Conservation (phyloP, 352 stramenopile species). For the Pythium aquatile region DNA sequence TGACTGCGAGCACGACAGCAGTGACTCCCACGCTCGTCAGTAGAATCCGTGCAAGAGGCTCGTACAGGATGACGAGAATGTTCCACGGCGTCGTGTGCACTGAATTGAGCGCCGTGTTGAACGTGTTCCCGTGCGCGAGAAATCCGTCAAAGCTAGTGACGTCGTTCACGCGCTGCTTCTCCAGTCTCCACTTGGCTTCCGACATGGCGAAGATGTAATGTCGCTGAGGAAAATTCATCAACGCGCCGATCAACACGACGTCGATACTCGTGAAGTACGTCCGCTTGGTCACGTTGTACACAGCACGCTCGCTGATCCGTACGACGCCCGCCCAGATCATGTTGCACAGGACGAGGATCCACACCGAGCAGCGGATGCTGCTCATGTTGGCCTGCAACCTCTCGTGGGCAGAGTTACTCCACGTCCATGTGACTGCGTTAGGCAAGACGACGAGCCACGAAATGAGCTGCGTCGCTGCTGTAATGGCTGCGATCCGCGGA, state of each 20-base stretch:
- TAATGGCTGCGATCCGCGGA: conserved; percentile 16
- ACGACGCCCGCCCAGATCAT: conserved; percentile 15
- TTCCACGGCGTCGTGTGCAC: conserved; percentile 12
- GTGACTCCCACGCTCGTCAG: not conserved
- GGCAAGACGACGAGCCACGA: conserved; percentile 26
- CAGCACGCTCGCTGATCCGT: conserved; percentile 12
- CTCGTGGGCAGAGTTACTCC: conserved; percentile 18
- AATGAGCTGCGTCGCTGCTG: conserved; percentile 16
- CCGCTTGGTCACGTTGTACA: conserved; percentile 21
- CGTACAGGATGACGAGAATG: conserved; percentile 18
- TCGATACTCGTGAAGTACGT: conserved; percentile 27
- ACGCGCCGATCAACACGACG: conserved; percentile 5
- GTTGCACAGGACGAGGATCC: conserved; percentile 20
- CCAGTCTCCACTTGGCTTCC: conserved; percentile 20
- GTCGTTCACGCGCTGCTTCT: conserved; percentile 24
- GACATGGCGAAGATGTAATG: conserved; percentile 23
- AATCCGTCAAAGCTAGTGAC: conserved; percentile 19
- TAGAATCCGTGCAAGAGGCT: conserved; percentile 15
- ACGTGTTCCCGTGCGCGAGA: conserved; percentile 25
- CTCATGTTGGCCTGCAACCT: conserved; percentile 25
- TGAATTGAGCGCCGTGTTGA: conserved; percentile 13
- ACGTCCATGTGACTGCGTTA: conserved; percentile 26
- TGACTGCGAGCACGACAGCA: not conserved
- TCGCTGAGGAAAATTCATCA: conserved; percentile 16
- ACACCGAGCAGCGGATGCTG: conserved; percentile 28